Base-by-base conservation (phyloP, 78 protist genomes). In the Dictyostelium capitatum region DNA sequence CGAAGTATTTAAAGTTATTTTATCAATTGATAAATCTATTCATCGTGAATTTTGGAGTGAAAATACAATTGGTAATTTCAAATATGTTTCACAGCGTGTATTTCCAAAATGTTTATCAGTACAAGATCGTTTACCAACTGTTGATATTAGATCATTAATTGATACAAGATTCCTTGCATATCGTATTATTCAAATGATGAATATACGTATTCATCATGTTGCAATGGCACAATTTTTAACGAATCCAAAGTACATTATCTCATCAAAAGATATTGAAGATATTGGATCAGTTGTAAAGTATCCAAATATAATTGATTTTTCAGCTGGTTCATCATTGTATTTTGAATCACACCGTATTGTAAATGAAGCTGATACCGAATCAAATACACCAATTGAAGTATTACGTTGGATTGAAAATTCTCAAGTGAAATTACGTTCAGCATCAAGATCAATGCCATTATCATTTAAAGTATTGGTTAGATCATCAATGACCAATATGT, bases 361-460 rank as follows among this genome's bases (percentile, higher is more conserved):
- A 17, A 79, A 51, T n/a, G 59, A 79, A 15, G n/a, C 65, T 0
- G 65, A 75, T 48, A 37, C 43, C 1, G 19, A 65, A 37, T n/a
- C 46, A 2, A 43, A 72, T 2, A 23, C 69, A 7, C 57, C 82
- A 43, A 17, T 59, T 9, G 92, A 84, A 46, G 48, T 74, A 1
- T 8, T 11, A 14, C 53, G 92, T 47, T 84, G 82, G 92, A 59
- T 84, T 11, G 92, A 84, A 11, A 74, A 37, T 56, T 43, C 92
- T 9, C 92, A 75, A 53, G 20, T 41, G 3, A 84, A 84, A 50
- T 17, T 84, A 0, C 51, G 46, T 14, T 7, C 47, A 17, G 92
- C 92, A 1, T 57, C 67, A 19, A 32, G 77, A 8, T 84, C 92
- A 37, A 84, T 84, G 83, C 92, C 92, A 56, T 46, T 79, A 46